Base-by-base conservation (phyloP, 1,284 basidiomycete species). In the Ceratobasidium sp. region DNA sequence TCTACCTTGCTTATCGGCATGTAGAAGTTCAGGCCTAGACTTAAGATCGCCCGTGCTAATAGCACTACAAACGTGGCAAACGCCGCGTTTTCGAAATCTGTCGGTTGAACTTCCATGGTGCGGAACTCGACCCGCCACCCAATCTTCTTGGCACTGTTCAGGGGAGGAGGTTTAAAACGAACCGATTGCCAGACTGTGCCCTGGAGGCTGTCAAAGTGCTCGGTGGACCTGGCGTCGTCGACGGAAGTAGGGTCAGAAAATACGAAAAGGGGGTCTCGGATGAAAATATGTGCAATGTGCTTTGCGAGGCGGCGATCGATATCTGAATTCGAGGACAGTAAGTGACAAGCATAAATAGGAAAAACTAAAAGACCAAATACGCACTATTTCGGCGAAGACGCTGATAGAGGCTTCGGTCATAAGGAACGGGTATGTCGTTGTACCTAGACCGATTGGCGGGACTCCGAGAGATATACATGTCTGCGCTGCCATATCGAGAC, bases 161-260 rank as follows among this genome's bases (percentile, higher is more conserved):
- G 36, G 36, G 96, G 96, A 8, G 98, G 98, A 2, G 97, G 98
- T 83, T 99, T 99, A 88, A 99, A 99, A 41, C 97, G 90, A 74
- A 99, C 87, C 0, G 98, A 99, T 84, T 99, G 98, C 97, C 97
- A 99, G 82, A 99, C 99, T 7, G 98, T 99, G 3, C 96, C 98
- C 89, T 99, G 98, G 47, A 99, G 63, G 15, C 17, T 47, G 59
- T 99, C 98, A 80, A 99, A 99, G 82, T 99, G 98, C 81, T 99
- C 98, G 78, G 90, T 96, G 76, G 93, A 96, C 31, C 86, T 86
- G 51, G 86, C 84, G 81, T 99, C 96, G 82, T 99, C 95, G 83
- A 97, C 96, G 79, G 98, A 88, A 74, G 99, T 90, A 14, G 92
- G 95, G 84, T 99, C 98, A 51, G 92, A 93, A 81, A 99, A 99